These are phyloP conservation scores for Hypoxylon intermedium DNA, from an alignment of 495 filamentous ascomycete species.

Conservation along the genomic window DNA sequence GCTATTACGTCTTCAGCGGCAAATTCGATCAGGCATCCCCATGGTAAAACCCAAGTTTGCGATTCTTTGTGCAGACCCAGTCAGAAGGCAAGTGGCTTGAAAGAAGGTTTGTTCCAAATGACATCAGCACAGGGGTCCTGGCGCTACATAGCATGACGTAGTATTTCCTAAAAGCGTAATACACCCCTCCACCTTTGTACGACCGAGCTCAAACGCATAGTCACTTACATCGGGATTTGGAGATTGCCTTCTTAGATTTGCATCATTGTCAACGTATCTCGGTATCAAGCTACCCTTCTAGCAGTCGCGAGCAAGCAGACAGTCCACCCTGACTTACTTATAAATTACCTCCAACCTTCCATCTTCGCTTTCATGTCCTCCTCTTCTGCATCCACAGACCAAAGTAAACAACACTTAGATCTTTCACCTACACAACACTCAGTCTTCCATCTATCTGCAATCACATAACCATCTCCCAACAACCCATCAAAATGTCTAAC, in stretches of 20 bases:
- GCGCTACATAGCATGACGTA: constrained; percentile 31
- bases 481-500: constrained; percentile 63
- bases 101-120: constrained; percentile 23
- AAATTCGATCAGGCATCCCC: neutral
- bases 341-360: neutral
- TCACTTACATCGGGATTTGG: constrained; percentile 28
- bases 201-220: constrained; percentile 16
- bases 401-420: neutral
- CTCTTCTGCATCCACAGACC: neutral
- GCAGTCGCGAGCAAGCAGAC: neutral
- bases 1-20: constrained; percentile 24
- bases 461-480: neutral
- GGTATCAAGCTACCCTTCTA: neutral
- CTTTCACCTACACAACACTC: neutral
- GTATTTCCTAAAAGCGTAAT: constrained; percentile 36
- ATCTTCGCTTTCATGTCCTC: neutral
- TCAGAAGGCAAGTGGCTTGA: constrained; percentile 26
- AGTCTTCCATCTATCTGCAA: neutral
- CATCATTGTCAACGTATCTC: constrained; percentile 4
- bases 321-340: neutral
- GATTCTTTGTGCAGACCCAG: too few relatives aligned
- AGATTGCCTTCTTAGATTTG: constrained; percentile 19
- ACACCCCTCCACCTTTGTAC: constrained; percentile 16
- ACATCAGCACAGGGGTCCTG: constrained; percentile 27
- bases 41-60: neutral